Evolutionary conservation across 108 stramenopile species (phyloP).

Genomic region (Pseudonitzschia delicatissima): DNA sequence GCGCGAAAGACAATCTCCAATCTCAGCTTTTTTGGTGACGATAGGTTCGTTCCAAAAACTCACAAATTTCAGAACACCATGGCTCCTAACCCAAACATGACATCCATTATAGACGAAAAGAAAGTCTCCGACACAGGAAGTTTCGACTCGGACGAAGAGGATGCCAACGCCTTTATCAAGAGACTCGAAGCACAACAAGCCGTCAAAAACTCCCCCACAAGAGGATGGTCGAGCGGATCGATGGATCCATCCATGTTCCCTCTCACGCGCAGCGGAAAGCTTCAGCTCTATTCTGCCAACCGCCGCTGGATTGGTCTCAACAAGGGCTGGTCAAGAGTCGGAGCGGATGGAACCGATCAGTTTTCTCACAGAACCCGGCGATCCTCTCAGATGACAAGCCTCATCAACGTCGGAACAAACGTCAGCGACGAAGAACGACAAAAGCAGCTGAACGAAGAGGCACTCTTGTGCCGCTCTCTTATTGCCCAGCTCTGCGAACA

Average conservation of each 20-base stretch:
- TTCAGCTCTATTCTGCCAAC: constrained; percentile 57
- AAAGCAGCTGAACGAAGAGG: constrained; percentile 39
- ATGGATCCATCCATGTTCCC: constrained; percentile 51
- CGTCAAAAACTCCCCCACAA: constrained; percentile 34
- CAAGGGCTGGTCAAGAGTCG: constrained; percentile 70
- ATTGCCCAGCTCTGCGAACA: constrained; percentile 84
- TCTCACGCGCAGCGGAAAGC: constrained; percentile 59
- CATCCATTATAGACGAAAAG: not conserved
- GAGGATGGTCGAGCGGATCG: constrained; percentile 80
- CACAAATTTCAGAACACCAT: too few relatives aligned
- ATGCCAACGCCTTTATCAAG: not conserved
- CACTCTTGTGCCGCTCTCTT: constrained; percentile 44
- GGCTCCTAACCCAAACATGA: too few relatives aligned
- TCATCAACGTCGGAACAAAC: not conserved
- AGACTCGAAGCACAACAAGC: not conserved
- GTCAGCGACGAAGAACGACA: not conserved
- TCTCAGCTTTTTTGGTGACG: too few relatives aligned
- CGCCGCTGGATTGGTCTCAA: constrained; percentile 76
- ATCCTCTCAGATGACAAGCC: not conserved
- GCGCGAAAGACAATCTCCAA: too few relatives aligned
- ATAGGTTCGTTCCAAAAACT: too few relatives aligned
- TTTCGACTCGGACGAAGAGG: not conserved
- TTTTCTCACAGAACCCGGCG: constrained; percentile 23
- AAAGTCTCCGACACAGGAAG: not conserved
- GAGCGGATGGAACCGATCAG: constrained; percentile 28